Base-by-base conservation (phyloP, 768 basidiomycete species). In the Mycena rosella region DNA sequence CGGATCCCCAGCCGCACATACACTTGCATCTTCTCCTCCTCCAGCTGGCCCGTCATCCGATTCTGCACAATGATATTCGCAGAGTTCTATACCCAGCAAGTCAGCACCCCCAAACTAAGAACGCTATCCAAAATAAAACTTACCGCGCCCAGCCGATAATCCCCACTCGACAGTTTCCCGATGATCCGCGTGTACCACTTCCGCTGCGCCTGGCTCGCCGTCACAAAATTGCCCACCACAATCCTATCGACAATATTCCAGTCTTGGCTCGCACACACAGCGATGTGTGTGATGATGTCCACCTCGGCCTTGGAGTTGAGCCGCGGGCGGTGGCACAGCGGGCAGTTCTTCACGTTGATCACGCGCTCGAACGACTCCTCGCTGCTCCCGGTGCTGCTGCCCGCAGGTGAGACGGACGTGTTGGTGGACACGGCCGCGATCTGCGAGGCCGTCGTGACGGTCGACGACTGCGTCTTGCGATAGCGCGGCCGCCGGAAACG, bases 11-110 rank as follows among this genome's bases (percentile, higher is more conserved):
- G 80, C 42, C 96, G 83, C 0, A 98, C 95, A 75, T 98, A 98
- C 1, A 87, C 86, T 74, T 96, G 92, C 96, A 98, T 99, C 84
- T 98, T 99, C 82, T 99, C 97, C 80, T 99, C 97, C 75, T 96
- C 93, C 63, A 99, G 77, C 77, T 95, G 93, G 0, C 97, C 97
- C 0, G 95, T 96, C 78, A 89, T 79, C 17, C 97, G 86, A 76
- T 98, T 96, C 81, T 99, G 97, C 1, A 99, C 96, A 65, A 98
- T 95, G 71, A 99, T 98, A 76, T 99, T 99, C 27, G 96, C 97
- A 58, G 95, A 96, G 74, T 99, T 98, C 93, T 95, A 74, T 10
- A 59, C 2, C 11, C 17, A 30, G 13, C 49, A 11, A 17, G 65
- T 71, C 57, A 63, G 52, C 52, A 52, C 51, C 59, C 42, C 7